Percentiles rank a stretch among this genome's conserved stretches.
These are phyloP conservation scores for Orychophragmus violaceus DNA, from an alignment of 345 rosid species.

Conservation along the genomic window DNA sequence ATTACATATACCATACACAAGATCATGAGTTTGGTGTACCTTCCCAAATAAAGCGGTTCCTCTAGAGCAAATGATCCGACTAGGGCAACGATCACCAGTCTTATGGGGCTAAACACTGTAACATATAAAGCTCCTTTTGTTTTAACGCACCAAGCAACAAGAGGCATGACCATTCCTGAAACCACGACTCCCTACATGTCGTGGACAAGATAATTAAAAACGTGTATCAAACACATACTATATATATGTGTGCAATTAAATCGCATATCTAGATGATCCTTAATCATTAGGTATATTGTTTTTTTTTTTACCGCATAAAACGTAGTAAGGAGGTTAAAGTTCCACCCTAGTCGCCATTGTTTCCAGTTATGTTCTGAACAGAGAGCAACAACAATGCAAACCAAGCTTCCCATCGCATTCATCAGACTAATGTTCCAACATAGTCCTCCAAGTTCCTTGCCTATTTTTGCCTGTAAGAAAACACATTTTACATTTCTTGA, in stretches of 20 bases:
- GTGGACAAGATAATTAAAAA: not conserved
- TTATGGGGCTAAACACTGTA: slow-evolving; percentile 24
- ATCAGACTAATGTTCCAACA: slow-evolving; percentile 24
- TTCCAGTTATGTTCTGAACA: slow-evolving; percentile 15
- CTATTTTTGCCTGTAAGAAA: slow-evolving; percentile 18
- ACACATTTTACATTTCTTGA: not conserved
- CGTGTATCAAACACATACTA: not conserved
- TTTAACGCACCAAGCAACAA: slow-evolving; percentile 24
- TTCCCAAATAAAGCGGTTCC: slow-evolving; percentile 27
- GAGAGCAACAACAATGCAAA: slow-evolving; percentile 14
- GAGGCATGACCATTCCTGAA: slow-evolving; percentile 23
- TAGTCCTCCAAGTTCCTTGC: slow-evolving; percentile 21
- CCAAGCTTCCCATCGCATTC: slow-evolving; percentile 20
- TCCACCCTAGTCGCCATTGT: slow-evolving; percentile 28
- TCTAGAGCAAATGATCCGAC: slow-evolving; percentile 27
- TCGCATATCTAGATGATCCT: not conserved
- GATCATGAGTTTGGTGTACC: slow-evolving; percentile 6
- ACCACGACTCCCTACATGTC: slow-evolving; percentile 22
- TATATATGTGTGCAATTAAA: not conserved
- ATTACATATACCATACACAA: not conserved
- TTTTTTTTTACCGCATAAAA: slow-evolving; percentile 21
- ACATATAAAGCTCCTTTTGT: slow-evolving; percentile 24
- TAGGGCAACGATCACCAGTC: slow-evolving; percentile 19
- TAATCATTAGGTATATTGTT: not conserved
- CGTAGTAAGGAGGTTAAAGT: slow-evolving; percentile 19